phyloP scores from a whole-genome alignment of 768 basidiomycete genomes.

The Suillus plorans region DNA sequence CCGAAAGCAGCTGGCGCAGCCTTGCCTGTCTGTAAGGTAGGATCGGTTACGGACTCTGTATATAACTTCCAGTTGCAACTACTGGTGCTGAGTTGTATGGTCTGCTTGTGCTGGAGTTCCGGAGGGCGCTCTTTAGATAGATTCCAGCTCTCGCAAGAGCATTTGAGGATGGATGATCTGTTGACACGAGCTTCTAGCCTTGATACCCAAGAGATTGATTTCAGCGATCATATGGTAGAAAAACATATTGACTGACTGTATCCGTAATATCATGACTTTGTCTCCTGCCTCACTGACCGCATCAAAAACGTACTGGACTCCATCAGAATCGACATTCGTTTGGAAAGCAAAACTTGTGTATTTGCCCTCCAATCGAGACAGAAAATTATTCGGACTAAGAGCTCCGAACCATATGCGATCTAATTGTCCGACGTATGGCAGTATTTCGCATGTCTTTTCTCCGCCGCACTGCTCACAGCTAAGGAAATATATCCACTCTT shows the following conservation, averaged over 20 bases:
- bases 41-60: too few species aligned
- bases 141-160: too few species aligned
- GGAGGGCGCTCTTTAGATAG: too few species aligned
- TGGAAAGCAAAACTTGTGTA: neutral
- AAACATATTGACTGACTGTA: neutral
- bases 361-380: neutral
- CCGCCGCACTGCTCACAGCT: neutral
- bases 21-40: neutral
- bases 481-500: neutral
- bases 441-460: neutral
- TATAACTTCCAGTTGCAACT: neutral
- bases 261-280: neutral
- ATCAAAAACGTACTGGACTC: neutral
- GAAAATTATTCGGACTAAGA: neutral
- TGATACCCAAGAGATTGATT: too few species aligned
- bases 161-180: too few species aligned
- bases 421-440: neutral
- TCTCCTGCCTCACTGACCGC: neutral
- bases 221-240: too few species aligned
- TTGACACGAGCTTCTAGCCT: too few species aligned
- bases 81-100: too few species aligned
- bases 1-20: neutral
- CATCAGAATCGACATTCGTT: neutral
- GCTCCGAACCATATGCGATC: neutral
- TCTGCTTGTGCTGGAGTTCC: too few species aligned